Conservation (phyloP, 148 eudicot genomes). For the Rhododendron ferrugineum region DNA sequence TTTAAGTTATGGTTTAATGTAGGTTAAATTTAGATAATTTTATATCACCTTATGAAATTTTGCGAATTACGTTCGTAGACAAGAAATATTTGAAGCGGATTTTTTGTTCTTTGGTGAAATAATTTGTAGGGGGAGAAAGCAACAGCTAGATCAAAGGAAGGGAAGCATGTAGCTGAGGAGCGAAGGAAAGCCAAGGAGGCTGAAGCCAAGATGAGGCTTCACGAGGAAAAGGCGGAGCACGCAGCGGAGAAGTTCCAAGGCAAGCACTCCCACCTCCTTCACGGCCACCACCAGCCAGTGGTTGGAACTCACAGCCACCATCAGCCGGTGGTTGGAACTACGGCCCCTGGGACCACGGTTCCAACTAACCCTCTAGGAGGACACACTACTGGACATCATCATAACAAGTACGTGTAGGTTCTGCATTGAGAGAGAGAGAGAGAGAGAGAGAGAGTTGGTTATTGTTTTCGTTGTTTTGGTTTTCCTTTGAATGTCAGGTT, state of each 20-base stretch:
- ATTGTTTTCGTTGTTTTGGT: background rate
- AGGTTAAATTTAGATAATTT: background rate
- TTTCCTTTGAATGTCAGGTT: background rate
- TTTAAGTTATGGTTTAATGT: too few relatives aligned
- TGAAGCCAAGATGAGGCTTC: slow-evolving; percentile 63
- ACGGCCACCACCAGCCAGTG: slow-evolving; percentile 9
- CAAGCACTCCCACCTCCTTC: slow-evolving; percentile 12
- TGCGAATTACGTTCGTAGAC: too few relatives aligned
- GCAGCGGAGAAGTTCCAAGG: slow-evolving; percentile 46
- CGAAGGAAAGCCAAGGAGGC: slow-evolving; percentile 66
- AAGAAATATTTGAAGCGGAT: background rate
- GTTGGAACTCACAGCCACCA: slow-evolving; percentile 9
- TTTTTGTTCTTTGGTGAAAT: background rate
- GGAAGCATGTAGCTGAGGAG: slow-evolving; percentile 48
- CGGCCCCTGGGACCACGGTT: background rate
- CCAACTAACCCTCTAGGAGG: background rate
- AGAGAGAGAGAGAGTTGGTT: background rate
- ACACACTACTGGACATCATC: background rate
- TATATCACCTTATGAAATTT: background rate
- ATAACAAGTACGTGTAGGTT: background rate
- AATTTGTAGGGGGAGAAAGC: slow-evolving; percentile 41
- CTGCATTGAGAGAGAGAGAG: background rate
- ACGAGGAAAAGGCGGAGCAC: slow-evolving; percentile 45
- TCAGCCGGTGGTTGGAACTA: slow-evolving; percentile 6
- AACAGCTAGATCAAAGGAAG: slow-evolving; percentile 52